These are phyloP conservation scores for Penicillium canariense DNA, from an alignment of 495 filamentous ascomycete species.

Conservation along the genomic window DNA sequence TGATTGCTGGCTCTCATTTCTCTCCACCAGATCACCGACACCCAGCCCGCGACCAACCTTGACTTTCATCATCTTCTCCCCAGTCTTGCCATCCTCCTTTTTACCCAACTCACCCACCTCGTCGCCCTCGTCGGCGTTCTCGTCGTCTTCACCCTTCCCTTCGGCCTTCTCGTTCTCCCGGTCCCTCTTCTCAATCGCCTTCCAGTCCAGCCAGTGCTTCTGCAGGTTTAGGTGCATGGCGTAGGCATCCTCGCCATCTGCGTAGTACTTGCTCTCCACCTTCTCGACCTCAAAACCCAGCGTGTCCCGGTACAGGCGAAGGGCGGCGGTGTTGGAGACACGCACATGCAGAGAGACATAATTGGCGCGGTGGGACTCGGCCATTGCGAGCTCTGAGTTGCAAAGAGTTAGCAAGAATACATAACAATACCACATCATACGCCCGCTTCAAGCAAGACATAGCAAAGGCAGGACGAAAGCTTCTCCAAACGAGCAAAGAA, in stretches of 20 bases:
- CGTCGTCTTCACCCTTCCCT: slow-evolving; percentile 28
- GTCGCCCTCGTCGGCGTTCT: slow-evolving; percentile 39
- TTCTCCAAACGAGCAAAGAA: neutral
- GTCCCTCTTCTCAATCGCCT: slow-evolving; percentile 42
- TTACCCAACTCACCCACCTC: slow-evolving; percentile 52
- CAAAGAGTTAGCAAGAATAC: neutral
- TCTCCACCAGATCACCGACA: slow-evolving; percentile 83
- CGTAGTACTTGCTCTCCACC: slow-evolving; percentile 93
- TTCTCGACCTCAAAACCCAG: slow-evolving; percentile 89
- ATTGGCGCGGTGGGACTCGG: slow-evolving; percentile 83
- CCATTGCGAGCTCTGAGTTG: slow-evolving; percentile 88
- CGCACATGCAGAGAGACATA: slow-evolving; percentile 97
- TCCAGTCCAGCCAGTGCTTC: slow-evolving; percentile 53
- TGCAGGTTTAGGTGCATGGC: slow-evolving; percentile 86
- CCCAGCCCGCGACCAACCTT: slow-evolving; percentile 79
- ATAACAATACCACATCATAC: too few species aligned
- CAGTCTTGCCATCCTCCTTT: slow-evolving; percentile 46
- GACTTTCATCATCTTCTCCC: slow-evolving; percentile 59
- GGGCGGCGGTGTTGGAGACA: slow-evolving; percentile 84
- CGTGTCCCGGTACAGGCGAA: slow-evolving; percentile 89
- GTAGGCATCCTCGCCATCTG: slow-evolving; percentile 95
- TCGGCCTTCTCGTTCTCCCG: slow-evolving; percentile 38
- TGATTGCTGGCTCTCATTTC: slow-evolving; percentile 52
- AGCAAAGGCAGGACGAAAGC: slow-evolving; percentile 3
- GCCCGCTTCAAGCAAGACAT: slow-evolving; percentile 5